A percentile compares a stretch with the other conserved stretches of the same genome.
Evolutionary conservation across 305 asterid species (phyloP).

Genomic region (Fraxinus sp.): DNA sequence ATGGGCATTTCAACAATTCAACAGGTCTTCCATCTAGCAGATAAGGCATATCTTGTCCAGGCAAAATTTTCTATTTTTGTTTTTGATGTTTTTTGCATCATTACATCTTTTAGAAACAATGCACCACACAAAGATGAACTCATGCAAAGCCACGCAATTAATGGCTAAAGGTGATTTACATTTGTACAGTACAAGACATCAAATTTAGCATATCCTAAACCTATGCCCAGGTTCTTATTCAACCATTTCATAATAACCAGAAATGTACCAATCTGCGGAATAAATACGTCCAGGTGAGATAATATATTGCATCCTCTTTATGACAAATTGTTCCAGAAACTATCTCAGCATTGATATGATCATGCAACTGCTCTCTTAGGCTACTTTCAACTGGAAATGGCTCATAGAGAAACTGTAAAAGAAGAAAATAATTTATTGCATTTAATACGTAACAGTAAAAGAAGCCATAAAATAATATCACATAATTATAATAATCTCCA

Average conservation of each 20-base stretch:
- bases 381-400: slow-evolving; percentile 99
- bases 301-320: slow-evolving; percentile 93
- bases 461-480: slow-evolving; percentile 15
- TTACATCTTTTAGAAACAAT: background rate
- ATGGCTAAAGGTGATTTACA: slow-evolving; percentile 1
- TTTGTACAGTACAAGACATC: slow-evolving; percentile 2
- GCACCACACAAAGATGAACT: background rate
- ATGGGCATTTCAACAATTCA: background rate
- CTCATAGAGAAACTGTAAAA: slow-evolving; percentile 86
- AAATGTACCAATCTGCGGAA: slow-evolving; percentile 88
- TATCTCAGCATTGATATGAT: slow-evolving; percentile 95
- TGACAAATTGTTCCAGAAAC: slow-evolving; percentile 91
- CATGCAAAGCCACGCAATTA: background rate
- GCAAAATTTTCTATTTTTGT: background rate
- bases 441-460: slow-evolving; percentile 17
- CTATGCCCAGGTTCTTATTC: background rate
- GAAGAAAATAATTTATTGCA: slow-evolving; percentile 24
- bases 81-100: background rate
- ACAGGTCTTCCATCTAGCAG: background rate
- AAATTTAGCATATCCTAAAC: slow-evolving; percentile 12
- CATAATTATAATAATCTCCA: slow-evolving; percentile 8
- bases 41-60: background rate
- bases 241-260: slow-evolving; percentile 16
- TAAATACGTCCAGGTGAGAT: slow-evolving; percentile 97
- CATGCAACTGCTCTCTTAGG: slow-evolving; percentile 89